Percentiles rank a stretch among this genome's conserved stretches.
These are phyloP conservation scores for Xylaria bambusicola DNA, from an alignment of 495 filamentous ascomycete genomes.

Conservation along the genomic window DNA sequence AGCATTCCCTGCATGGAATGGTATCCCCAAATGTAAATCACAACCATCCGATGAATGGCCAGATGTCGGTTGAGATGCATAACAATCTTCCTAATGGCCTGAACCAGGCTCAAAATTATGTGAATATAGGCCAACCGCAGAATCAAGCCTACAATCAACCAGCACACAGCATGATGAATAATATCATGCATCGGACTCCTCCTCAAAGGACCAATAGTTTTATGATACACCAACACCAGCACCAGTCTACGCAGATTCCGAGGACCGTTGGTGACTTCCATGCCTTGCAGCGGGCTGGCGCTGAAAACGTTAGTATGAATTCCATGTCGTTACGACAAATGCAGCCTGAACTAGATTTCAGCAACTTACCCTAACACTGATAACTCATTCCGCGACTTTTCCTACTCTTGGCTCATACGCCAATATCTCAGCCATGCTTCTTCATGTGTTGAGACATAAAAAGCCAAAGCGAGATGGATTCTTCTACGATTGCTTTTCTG, in stretches of 20 bases:
- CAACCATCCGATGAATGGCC: constrained; percentile 36
- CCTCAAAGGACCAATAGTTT: constrained; percentile 45
- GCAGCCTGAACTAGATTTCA: constrained; percentile 36
- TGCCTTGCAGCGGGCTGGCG: constrained; percentile 44
- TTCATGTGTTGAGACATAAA: too few species aligned
- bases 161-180: constrained; percentile 28
- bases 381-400: too few species aligned
- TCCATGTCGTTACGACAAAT: constrained; percentile 34
- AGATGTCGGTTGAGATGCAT: constrained; percentile 38
- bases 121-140: constrained; percentile 29
- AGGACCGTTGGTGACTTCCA: constrained; percentile 51
- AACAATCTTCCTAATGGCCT: constrained; percentile 31
- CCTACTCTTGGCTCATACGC: too few species aligned
- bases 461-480: too few species aligned
- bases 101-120: constrained; percentile 22
- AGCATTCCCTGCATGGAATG: constrained; percentile 36
- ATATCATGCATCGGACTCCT: constrained; percentile 39
- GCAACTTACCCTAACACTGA: constrained; percentile 17
- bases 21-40: constrained; percentile 37
- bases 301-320: constrained; percentile 42
- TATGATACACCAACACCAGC: constrained; percentile 34
- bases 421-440: too few species aligned
- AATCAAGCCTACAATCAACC: constrained; percentile 24
- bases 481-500: too few species aligned
- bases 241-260: constrained; percentile 34